phyloP scores from a whole-genome alignment of 2,329 filamentous ascomycete species.

The Claviceps lovelessii region DNA sequence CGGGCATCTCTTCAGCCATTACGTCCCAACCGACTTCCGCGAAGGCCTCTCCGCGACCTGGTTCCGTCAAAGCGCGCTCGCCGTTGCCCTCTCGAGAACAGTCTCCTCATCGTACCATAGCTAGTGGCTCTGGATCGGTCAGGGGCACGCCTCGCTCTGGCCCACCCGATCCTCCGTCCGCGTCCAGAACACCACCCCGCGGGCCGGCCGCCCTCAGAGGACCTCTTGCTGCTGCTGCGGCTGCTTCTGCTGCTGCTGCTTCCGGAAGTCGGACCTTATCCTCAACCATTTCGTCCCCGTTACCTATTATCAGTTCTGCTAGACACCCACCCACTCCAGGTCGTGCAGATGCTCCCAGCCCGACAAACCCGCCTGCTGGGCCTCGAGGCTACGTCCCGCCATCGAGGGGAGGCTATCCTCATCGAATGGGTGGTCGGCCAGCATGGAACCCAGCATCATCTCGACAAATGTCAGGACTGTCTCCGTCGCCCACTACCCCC shows the following conservation, averaged over 20 bases:
- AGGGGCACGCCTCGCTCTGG: constrained; percentile 16
- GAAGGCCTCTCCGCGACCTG: constrained; percentile 38
- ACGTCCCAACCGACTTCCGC: constrained; percentile 37
- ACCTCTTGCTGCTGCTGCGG: constrained; percentile 24
- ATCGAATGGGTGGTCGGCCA: constrained; percentile 32
- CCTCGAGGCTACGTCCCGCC: constrained; percentile 39
- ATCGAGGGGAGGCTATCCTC: constrained; percentile 27
- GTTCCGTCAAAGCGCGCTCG: constrained; percentile 32
- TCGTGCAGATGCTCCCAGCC: constrained; percentile 28
- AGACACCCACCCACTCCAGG: constrained; percentile 22
- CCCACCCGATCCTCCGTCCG: constrained; percentile 15
- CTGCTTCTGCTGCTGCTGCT: constrained; percentile 22
- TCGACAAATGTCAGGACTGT: constrained; percentile 20
- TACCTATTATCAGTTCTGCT: constrained; percentile 15
- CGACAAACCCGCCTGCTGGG: constrained; percentile 37
- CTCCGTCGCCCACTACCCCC: constrained; percentile 25
- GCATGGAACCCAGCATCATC: constrained; percentile 25
- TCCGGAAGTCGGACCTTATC: constrained; percentile 24
- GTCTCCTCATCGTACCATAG: constrained; percentile 18
- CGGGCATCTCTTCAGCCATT: constrained; percentile 34
- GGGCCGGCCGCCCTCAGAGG: constrained; percentile 39
- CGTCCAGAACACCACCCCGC: constrained; percentile 34
- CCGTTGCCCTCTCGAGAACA: constrained; percentile 29
- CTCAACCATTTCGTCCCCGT: constrained; percentile 22
- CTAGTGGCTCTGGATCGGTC: constrained; percentile 11